A percentile compares a stretch with the other conserved stretches of the same genome.
These are phyloP conservation scores for Achaetomiella virescens DNA, from an alignment of 495 filamentous ascomycete species.

Conservation along the genomic window DNA sequence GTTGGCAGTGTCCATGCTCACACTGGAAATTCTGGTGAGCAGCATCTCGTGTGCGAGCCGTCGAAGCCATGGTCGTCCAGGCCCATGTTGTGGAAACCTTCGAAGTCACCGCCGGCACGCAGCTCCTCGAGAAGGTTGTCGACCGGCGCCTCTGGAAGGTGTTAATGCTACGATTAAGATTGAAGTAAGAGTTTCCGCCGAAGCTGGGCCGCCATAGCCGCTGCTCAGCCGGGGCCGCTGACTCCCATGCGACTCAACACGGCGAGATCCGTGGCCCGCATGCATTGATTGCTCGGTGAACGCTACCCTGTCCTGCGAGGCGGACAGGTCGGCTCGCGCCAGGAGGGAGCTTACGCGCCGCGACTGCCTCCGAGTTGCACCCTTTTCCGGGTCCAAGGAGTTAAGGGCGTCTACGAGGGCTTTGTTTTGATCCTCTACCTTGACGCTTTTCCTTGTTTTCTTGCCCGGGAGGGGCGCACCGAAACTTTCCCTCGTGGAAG, in stretches of 20 bases:
- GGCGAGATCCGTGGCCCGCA: slow-evolving; percentile 42
- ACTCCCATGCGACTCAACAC: slow-evolving; percentile 68
- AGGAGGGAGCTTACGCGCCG: slow-evolving; percentile 88
- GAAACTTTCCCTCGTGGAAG: slow-evolving; percentile 45
- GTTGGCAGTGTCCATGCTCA: slow-evolving; percentile 57
- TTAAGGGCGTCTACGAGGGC: slow-evolving; percentile 49
- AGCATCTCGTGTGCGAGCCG: slow-evolving; percentile 69
- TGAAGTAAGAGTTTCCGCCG: slow-evolving; percentile 27
- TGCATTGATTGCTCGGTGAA: slow-evolving; percentile 63
- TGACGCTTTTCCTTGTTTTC: slow-evolving; percentile 38
- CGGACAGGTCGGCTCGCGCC: slow-evolving; percentile 82
- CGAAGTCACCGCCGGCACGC: slow-evolving; percentile 51
- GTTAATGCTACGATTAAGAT: slow-evolving; percentile 33
- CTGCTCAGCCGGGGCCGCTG: slow-evolving; percentile 57
- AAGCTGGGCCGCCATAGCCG: slow-evolving; percentile 37
- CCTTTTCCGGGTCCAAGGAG: slow-evolving; percentile 71
- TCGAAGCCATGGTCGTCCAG: slow-evolving; percentile 62
- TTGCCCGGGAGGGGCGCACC: slow-evolving; percentile 42
- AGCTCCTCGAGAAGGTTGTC: slow-evolving; percentile 71
- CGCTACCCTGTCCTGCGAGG: slow-evolving; percentile 62
- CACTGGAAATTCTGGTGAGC: slow-evolving; percentile 64
- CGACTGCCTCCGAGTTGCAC: slow-evolving; percentile 63
- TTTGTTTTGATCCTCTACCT: slow-evolving; percentile 47
- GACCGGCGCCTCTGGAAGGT: slow-evolving; percentile 59
- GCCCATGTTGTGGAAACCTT: slow-evolving; percentile 64